phyloP scores from a whole-genome alignment of 1,139 yeast species.

The Meyerozyma smithsonii region DNA sequence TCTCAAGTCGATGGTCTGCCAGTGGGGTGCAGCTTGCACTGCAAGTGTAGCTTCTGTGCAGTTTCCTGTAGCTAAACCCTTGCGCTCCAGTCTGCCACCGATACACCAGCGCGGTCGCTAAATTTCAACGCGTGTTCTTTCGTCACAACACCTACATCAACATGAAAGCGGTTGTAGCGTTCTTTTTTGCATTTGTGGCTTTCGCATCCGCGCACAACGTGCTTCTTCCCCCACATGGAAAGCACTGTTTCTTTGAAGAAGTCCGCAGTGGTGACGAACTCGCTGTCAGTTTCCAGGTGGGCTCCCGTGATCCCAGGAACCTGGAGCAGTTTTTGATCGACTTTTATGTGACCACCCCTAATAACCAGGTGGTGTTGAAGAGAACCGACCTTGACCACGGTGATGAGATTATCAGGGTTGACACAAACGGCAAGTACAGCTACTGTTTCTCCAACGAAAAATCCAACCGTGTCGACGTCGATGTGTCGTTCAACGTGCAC shows the following conservation, averaged over 20 bases:
- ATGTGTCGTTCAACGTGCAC: conserved; percentile 92
- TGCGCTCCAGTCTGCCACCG: neutral
- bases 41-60: neutral
- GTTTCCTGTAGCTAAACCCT: neutral
- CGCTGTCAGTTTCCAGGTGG: conserved; percentile 89
- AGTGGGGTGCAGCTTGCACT: too few species aligned
- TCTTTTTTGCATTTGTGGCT: conserved; percentile 10
- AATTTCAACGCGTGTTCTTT: conserved; percentile 2
- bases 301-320: conserved; percentile 79
- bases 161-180: neutral
- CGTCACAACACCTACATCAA: neutral
- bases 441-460: conserved; percentile 92
- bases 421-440: conserved; percentile 66
- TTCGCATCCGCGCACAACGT: conserved; percentile 66
- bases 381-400: conserved; percentile 70
- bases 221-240: conserved; percentile 77
- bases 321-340: conserved; percentile 76
- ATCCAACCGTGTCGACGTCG: conserved; percentile 69
- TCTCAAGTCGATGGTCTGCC: too few species aligned
- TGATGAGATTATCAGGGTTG: conserved; percentile 65
- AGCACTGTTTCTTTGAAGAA: conserved; percentile 83
- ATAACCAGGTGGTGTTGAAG: conserved; percentile 48
- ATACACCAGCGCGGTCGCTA: neutral
- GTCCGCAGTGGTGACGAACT: conserved; percentile 81
- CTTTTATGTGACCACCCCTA: conserved; percentile 59